These are phyloP conservation scores for Penicillium arizonense DNA, from an alignment of 495 filamentous ascomycete species.

Conservation along the genomic window DNA sequence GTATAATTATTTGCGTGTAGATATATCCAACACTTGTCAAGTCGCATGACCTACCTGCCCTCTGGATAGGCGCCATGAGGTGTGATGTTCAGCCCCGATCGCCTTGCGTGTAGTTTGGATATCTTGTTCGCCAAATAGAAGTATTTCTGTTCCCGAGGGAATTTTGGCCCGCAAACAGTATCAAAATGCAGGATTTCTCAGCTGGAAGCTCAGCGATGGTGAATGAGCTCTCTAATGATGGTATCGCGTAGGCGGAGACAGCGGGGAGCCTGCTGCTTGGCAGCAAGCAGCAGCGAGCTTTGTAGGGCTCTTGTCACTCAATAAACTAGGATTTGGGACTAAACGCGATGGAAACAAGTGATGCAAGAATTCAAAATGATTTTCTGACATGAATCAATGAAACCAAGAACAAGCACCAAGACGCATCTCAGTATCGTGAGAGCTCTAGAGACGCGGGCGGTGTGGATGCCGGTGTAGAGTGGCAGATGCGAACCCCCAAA, in stretches of 20 bases:
- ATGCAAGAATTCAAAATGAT: not conserved
- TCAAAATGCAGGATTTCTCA: too few relatives aligned
- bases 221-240: slow-evolving; percentile 7
- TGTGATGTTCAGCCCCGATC: slow-evolving; percentile 16
- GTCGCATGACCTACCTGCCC: slow-evolving; percentile 29
- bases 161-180: too few relatives aligned
- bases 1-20: slow-evolving; percentile 4
- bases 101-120: not conserved
- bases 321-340: not conserved
- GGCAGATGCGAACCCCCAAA: slow-evolving; percentile 37
- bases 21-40: not conserved
- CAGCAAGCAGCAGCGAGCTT: slow-evolving; percentile 21
- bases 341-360: not conserved
- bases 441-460: slow-evolving; percentile 10
- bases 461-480: slow-evolving; percentile 21
- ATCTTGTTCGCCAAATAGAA: not conserved
- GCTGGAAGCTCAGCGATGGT: not conserved
- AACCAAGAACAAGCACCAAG: not conserved
- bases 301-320: not conserved
- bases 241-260: slow-evolving; percentile 18
- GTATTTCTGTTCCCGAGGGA: not conserved
- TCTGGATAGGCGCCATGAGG: slow-evolving; percentile 35
- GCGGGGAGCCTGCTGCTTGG: slow-evolving; percentile 31
- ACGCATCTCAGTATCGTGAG: slow-evolving; percentile 2
- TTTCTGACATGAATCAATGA: not conserved